These are phyloP conservation scores for Ophiostoma tasmaniense DNA, from an alignment of 2,329 filamentous ascomycete genomes.

Conservation along the genomic window DNA sequence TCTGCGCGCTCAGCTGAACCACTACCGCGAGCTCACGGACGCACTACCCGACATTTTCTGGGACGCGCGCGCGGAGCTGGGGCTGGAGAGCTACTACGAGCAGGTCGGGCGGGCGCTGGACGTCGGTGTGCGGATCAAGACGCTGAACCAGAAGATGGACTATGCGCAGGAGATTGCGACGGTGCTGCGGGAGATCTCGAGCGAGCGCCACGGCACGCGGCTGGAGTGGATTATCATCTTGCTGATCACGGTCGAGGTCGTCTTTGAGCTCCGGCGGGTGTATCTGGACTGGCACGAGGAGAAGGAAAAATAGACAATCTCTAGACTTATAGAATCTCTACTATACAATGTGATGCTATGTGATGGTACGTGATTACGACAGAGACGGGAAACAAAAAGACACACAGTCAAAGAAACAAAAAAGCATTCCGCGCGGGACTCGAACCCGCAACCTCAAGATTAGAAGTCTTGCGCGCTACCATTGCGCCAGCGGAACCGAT, in stretches of 20 bases:
- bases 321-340: background rate
- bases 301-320: background rate
- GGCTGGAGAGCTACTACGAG: constrained; percentile 90
- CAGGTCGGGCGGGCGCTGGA: constrained; percentile 85
- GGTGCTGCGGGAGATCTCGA: constrained; percentile 78
- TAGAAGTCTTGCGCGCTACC: constrained; percentile 10
- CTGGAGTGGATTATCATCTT: constrained; percentile 95
- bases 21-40: constrained; percentile 95
- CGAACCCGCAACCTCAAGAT: constrained; percentile 10
- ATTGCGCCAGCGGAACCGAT: constrained; percentile 10
- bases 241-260: constrained; percentile 84
- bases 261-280: constrained; percentile 71
- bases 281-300: constrained; percentile 32
- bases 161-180: constrained; percentile 93
- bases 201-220: constrained; percentile 78
- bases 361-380: background rate
- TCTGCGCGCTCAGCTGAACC: constrained; percentile 84
- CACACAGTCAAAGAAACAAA: background rate
- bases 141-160: constrained; percentile 94
- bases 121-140: constrained; percentile 81
- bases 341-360: background rate
- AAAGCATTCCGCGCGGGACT: constrained; percentile 9
- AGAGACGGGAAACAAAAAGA: background rate
- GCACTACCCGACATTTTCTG: constrained; percentile 93
- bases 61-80: constrained; percentile 82